These are phyloP conservation scores for Gentiana macrophylla DNA, from an alignment of 257 asterid species.

Conservation along the genomic window DNA sequence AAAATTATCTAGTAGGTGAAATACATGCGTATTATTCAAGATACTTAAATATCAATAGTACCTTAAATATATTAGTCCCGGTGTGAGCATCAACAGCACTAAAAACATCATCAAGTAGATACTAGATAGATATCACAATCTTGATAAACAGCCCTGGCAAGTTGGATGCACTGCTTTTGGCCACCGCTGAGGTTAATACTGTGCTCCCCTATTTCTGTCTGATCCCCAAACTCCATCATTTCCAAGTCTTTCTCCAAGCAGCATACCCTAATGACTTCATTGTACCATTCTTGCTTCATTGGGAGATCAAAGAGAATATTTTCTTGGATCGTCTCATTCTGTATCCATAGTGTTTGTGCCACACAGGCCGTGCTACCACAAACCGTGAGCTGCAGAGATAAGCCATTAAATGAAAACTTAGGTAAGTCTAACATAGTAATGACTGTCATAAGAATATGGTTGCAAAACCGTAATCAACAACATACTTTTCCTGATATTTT, in stretches of 20 bases:
- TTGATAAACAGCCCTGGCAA: constrained; percentile 95
- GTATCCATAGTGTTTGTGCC: constrained; percentile 95
- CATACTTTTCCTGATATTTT: constrained; percentile 79
- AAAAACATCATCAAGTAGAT: constrained; percentile 67
- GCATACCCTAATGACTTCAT: constrained; percentile 65
- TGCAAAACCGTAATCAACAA: neutral
- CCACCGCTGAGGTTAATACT: constrained; percentile 98
- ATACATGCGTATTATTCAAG: no score
- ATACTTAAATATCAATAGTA: constrained; percentile 5
- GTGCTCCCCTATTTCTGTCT: constrained; percentile 99
- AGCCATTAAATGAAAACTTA: no score
- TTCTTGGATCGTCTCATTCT: constrained; percentile 87
- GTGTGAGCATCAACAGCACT: constrained; percentile 99
- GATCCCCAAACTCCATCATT: constrained; percentile 95
- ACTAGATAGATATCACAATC: constrained; percentile 70
- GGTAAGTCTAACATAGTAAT: no score
- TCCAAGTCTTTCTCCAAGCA: constrained; percentile 93
- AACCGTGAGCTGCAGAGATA: constrained; percentile 43
- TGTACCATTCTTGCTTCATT: constrained; percentile 49
- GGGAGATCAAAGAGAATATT: constrained; percentile 65
- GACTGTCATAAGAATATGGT: no score
- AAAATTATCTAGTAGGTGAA: neutral
- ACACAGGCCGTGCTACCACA: constrained; percentile 94
- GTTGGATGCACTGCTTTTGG: constrained; percentile 92
- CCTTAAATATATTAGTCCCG: constrained; percentile 95